Percentiles rank a stretch among this genome's conserved stretches.
These are phyloP conservation scores for Fragilariopsis cylindrus DNA, from an alignment of 108 stramenopile genomes.

Conservation along the genomic window DNA sequence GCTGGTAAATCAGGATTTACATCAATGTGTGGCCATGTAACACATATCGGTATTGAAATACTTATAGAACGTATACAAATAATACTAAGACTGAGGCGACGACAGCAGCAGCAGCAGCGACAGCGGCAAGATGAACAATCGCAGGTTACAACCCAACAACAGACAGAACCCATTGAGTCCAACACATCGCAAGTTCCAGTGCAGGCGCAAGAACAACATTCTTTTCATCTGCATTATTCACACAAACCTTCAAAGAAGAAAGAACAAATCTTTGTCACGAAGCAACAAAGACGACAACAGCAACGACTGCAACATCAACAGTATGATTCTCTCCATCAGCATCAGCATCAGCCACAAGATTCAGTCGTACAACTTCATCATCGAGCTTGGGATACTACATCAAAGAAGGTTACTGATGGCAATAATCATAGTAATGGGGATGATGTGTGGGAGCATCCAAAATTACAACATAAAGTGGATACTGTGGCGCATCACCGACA, in stretches of 20 bases:
- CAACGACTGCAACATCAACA: conserved; percentile 33
- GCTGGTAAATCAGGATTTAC: conserved; percentile 59
- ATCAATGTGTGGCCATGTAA: conserved; percentile 49
- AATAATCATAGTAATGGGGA: conserved; percentile 3
- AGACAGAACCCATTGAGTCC: neutral
- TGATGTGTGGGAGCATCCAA: neutral
- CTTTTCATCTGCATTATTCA: conserved; percentile 14
- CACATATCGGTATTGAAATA: conserved; percentile 21
- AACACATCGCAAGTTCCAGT: neutral
- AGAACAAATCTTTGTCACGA: conserved; percentile 23
- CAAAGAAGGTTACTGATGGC: neutral
- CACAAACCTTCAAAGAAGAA: conserved; percentile 36
- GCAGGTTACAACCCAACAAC: neutral
- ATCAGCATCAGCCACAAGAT: neutral
- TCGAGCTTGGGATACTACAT: conserved; percentile 37
- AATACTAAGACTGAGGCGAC: neutral
- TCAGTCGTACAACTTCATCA: conserved; percentile 35
- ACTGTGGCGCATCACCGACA: no score
- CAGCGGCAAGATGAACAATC: conserved; percentile 14
- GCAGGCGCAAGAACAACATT: conserved; percentile 6
- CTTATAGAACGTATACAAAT: neutral
- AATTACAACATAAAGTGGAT: neutral
- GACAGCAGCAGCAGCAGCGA: conserved; percentile 18
- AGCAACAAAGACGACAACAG: conserved; percentile 46
- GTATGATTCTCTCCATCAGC: conserved; percentile 5